Conservation (phyloP, 495 filamentous ascomycete species). For the Bombardia bombarda region DNA sequence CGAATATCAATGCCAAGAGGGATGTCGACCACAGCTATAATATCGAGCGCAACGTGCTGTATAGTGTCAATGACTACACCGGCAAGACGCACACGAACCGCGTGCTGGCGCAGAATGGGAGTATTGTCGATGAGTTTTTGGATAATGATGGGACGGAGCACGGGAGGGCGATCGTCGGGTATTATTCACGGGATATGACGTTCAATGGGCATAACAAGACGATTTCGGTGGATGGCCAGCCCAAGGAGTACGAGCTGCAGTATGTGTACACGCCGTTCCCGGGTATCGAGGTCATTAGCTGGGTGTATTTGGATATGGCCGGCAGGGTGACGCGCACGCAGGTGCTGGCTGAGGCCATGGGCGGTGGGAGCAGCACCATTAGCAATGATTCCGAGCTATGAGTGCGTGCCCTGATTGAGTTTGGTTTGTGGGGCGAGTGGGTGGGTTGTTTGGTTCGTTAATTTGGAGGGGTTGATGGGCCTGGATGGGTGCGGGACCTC, state of each 20-base stretch:
- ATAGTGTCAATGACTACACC: slow-evolving; percentile 47
- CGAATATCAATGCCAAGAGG: slow-evolving; percentile 14
- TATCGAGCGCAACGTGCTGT: slow-evolving; percentile 43
- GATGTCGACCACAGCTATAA: slow-evolving; percentile 29
- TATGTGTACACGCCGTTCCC: slow-evolving; percentile 47
- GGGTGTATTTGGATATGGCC: slow-evolving; percentile 38
- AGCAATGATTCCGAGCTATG: slow-evolving; percentile 27
- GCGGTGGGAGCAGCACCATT: slow-evolving; percentile 42
- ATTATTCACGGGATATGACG: slow-evolving; percentile 40
- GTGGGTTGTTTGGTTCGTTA: too few species aligned
- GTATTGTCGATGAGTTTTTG: slow-evolving; percentile 42
- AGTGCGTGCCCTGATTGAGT: too few species aligned
- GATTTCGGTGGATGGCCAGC: slow-evolving; percentile 33
- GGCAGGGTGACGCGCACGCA: slow-evolving; percentile 41
- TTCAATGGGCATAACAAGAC: slow-evolving; percentile 46
- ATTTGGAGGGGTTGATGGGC: too few species aligned
- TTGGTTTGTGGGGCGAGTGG: too few species aligned
- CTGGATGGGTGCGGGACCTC: too few species aligned
- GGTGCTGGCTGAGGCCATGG: slow-evolving; percentile 42
- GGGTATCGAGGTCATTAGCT: slow-evolving; percentile 37
- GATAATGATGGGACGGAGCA: slow-evolving; percentile 43
- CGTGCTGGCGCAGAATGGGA: slow-evolving; percentile 45
- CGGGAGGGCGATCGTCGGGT: slow-evolving; percentile 33
- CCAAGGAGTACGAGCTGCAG: slow-evolving; percentile 35
- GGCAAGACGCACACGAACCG: slow-evolving; percentile 49